phyloP scores from a whole-genome alignment of 306 rosid genomes.

The Adenanthera pavonina region DNA sequence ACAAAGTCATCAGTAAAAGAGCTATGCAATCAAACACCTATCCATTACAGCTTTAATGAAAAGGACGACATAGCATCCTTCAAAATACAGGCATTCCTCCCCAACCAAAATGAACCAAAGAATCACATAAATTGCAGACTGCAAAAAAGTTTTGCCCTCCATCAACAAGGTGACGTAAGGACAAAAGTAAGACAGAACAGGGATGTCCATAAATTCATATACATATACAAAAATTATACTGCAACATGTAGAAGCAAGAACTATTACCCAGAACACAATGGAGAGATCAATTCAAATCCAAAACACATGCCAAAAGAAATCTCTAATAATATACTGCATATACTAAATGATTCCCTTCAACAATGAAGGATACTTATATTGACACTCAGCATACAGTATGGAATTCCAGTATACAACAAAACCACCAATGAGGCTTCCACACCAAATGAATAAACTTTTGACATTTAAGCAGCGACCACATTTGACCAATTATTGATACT shows the following conservation, averaged over 20 bases:
- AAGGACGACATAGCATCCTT: not conserved
- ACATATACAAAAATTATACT: not conserved
- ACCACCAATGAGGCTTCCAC: not conserved
- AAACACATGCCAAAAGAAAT: not conserved
- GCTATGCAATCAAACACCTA: not conserved
- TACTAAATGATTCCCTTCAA: not conserved
- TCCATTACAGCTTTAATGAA: not conserved
- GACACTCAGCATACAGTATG: not conserved
- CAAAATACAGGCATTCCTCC: not conserved
- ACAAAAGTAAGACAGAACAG: not conserved
- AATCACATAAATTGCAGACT: not conserved
- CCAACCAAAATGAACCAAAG: not conserved
- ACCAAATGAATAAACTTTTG: not conserved
- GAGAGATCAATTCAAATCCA: not conserved
- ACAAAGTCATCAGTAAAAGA: not conserved
- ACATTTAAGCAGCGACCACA: not conserved
- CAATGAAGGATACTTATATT: not conserved
- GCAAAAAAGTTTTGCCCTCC: not conserved
- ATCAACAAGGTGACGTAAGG: not conserved
- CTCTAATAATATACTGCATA: not conserved
- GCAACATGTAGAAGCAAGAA: not conserved
- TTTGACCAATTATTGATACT: not conserved
- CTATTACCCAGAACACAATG: not conserved
- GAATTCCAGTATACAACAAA: not conserved
- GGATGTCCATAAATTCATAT: not conserved